Conservation (phyloP, 1,284 basidiomycete species). For the Malassezia sympodialis region DNA sequence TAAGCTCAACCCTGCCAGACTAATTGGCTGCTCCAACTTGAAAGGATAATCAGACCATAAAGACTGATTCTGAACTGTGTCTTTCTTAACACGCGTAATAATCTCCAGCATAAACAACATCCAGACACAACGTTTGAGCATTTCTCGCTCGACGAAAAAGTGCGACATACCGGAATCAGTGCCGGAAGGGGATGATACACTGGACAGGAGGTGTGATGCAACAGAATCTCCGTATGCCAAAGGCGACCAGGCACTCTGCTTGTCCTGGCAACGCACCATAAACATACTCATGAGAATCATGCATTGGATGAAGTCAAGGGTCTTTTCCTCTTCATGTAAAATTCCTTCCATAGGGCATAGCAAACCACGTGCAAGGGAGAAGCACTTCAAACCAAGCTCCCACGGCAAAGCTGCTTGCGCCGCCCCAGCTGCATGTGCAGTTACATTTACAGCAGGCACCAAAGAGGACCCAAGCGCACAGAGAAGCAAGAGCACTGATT, state of each 20-base stretch:
- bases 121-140: slow-evolving; percentile 16
- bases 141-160: slow-evolving; percentile 2
- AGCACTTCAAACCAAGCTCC: slow-evolving; percentile 13
- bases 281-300: slow-evolving; percentile 11
- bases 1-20: background rate
- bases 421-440: background rate
- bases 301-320: slow-evolving; percentile 5
- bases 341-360: background rate
- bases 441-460: background rate
- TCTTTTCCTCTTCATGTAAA: background rate
- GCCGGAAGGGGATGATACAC: background rate
- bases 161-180: background rate
- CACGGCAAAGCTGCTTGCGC: slow-evolving; percentile 1
- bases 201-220: background rate
- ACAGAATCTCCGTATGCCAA: background rate
- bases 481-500: slow-evolving; percentile 7
- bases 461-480: slow-evolving; percentile 7
- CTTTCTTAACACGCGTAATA: background rate
- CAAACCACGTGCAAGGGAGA: slow-evolving; percentile 8
- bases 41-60: background rate
- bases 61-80: background rate
- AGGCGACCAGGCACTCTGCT: background rate
- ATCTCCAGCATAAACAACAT: slow-evolving; percentile 6
- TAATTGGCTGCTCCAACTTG: slow-evolving; percentile 3
- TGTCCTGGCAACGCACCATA: background rate